Base-by-base conservation (phyloP, 1,284 basidiomycete species). In the Inonotus obliquus region DNA sequence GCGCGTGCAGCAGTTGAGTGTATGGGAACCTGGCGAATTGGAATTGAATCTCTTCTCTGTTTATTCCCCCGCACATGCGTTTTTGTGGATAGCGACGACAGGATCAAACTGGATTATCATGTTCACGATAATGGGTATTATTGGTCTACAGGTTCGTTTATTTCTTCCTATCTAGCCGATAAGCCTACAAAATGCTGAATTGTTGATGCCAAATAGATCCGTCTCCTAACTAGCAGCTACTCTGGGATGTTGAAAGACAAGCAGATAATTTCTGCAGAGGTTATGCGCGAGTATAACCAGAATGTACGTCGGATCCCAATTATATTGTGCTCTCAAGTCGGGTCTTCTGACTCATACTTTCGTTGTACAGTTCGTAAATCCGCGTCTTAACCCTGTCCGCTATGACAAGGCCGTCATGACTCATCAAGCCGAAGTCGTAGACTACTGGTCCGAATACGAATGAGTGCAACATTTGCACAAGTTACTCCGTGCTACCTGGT, bases 261-360 rank as follows among this genome's bases (percentile, higher is more conserved):
- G 65, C 82, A 81, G 53, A 84, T 91, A 57, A 81, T 95, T 60
- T 81, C 88, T 37, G 81, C 85, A 3, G 92, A 94, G 70, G 90
- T 94, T 11, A 82, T 95, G 81, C 82, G 87, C 70, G 92, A 95
- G 73, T 95, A 95, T 70, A 89, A 95, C 67, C 78, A 86, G 70
- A 85, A 84, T 73, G 92, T 87, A 11, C 2, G 4, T 14, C 1
- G 13, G 1, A 1, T 1, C 64, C 47, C 79, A 74, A 37, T 27
- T 14, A 29, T 53, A 39, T 61, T 56, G n/a, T n/a, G n/a, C 38
- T 27, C 19, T 17, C 52, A 66, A 32, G 66, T 11, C 29, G 45
- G 35, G 54, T 64, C 35, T 53, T 52, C 65, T 23, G 62, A 25
- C 41, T 17, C 17, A 2, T 29, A 37, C 14, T 48, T 35, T 52